phyloP scores from a whole-genome alignment of 257 asterid genomes.

The Orobanche coerulescens region DNA sequence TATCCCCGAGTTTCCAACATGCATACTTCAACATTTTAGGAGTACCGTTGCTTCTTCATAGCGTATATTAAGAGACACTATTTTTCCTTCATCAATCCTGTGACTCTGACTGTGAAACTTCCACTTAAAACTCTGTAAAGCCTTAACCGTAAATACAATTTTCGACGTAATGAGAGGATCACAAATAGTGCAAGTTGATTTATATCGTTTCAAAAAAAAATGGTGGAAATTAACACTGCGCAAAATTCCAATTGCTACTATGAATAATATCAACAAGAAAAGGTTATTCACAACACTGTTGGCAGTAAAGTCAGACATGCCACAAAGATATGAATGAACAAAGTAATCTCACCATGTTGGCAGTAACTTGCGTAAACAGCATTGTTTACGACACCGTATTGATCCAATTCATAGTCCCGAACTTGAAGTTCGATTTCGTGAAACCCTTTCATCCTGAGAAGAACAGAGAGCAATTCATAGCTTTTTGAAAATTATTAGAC shows the following conservation, averaged over 20 bases:
- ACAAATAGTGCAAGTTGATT: not conserved
- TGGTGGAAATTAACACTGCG: too few species aligned
- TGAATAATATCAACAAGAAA: not conserved
- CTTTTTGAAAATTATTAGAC: not conserved
- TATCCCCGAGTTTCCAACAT: too few species aligned
- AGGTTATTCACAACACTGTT: not conserved
- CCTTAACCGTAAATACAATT: too few species aligned
- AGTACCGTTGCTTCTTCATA: too few species aligned
- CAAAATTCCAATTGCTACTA: not conserved
- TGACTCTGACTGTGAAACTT: too few species aligned
- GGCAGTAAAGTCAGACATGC: not conserved
- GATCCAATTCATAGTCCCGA: conserved; percentile 89
- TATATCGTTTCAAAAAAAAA: not conserved
- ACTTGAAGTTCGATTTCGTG: conserved; percentile 82
- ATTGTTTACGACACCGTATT: conserved; percentile 88
- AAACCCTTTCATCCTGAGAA: conserved; percentile 53
- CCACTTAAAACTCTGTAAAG: too few species aligned
- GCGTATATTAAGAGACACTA: too few species aligned
- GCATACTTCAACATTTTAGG: too few species aligned
- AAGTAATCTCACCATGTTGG: conserved; percentile 67
- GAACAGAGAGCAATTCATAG: not conserved
- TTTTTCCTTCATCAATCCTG: too few species aligned
- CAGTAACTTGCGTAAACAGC: conserved; percentile 84
- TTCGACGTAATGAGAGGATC: not conserved
- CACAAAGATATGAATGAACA: not conserved